phyloP scores from a whole-genome alignment of 208 protist species.

The Trypanosoma congolense region DNA sequence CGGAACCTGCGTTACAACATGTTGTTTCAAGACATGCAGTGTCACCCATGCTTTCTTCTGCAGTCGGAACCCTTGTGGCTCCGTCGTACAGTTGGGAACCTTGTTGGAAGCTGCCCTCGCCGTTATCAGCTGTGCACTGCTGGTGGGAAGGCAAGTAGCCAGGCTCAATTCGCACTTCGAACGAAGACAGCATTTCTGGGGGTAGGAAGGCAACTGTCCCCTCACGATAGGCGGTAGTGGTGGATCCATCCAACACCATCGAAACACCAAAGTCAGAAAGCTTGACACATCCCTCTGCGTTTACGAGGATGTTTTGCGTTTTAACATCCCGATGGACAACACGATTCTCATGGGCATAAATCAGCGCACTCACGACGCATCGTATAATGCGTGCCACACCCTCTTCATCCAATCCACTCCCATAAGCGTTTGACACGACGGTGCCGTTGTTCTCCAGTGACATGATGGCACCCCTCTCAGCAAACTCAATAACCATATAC shows the following conservation, averaged over 20 bases:
- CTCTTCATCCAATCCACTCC: constrained; percentile 24
- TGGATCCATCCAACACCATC: constrained; percentile 33
- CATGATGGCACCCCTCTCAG: constrained; percentile 46
- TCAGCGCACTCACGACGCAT: constrained; percentile 34
- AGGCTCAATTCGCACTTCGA: constrained; percentile 28
- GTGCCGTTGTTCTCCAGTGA: constrained; percentile 37
- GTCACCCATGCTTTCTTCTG: too few relatives aligned
- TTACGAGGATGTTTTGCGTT: constrained; percentile 67
- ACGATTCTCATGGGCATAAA: constrained; percentile 46
- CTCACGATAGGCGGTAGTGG: constrained; percentile 30
- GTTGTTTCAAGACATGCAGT: too few relatives aligned
- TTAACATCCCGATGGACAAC: constrained; percentile 78
- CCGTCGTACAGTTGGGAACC: too few relatives aligned
- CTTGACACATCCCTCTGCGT: constrained; percentile 52
- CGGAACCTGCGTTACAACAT: too few relatives aligned
- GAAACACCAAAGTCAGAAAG: constrained; percentile 73
- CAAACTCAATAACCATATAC: constrained; percentile 86
- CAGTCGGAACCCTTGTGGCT: too few relatives aligned
- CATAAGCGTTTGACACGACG: constrained; percentile 29
- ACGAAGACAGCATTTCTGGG: constrained; percentile 50
- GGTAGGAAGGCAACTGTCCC: constrained; percentile 70
- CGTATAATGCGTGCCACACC: constrained; percentile 28
- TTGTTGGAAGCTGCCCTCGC: too few relatives aligned
- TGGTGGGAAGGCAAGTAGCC: neutral
- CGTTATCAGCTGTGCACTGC: too few relatives aligned